A percentile compares a stretch with the other conserved stretches of the same genome.
These are phyloP conservation scores for Scheffersomyces quercinus DNA, from an alignment of 1,139 yeast genomes.

Conservation along the genomic window DNA sequence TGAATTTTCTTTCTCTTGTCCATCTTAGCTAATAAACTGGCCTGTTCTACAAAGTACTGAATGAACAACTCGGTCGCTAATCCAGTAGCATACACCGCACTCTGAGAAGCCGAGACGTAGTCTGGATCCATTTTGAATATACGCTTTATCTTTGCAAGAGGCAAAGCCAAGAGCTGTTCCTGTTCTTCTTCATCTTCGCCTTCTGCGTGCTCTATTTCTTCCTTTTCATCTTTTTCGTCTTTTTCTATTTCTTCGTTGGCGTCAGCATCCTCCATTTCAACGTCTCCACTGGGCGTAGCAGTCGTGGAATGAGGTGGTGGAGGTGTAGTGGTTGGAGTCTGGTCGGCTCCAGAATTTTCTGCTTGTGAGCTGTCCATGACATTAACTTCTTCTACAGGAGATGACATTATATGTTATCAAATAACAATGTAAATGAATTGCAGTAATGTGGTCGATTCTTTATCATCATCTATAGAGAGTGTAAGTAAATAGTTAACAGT, in stretches of 20 bases:
- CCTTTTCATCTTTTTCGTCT: conserved; percentile 1
- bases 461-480: too few relatives aligned
- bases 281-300: conserved; percentile 8
- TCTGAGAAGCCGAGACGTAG: conserved; percentile 69
- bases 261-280: conserved; percentile 3
- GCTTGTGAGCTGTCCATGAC: conserved; percentile 1
- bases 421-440: too few relatives aligned
- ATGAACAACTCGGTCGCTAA: conserved; percentile 86
- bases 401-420: conserved; percentile 4
- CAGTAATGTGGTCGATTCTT: too few relatives aligned
- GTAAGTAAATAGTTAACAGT: neutral
- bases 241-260: conserved; percentile 2
- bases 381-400: conserved; percentile 2
- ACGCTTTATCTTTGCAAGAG: conserved; percentile 78
- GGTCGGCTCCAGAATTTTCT: conserved; percentile 3
- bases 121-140: conserved; percentile 88
- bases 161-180: conserved; percentile 43
- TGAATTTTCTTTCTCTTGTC: conserved; percentile 70
- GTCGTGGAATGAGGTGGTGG: conserved; percentile 8
- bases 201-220: conserved; percentile 11
- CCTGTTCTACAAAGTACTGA: conserved; percentile 79
- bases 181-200: conserved; percentile 20
- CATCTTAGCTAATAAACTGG: conserved; percentile 64
- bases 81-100: conserved; percentile 82
- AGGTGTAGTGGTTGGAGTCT: conserved; percentile 7